Conservation (phyloP, 2,329 filamentous ascomycete genomes). For the Cladophialophora bantiana region DNA sequence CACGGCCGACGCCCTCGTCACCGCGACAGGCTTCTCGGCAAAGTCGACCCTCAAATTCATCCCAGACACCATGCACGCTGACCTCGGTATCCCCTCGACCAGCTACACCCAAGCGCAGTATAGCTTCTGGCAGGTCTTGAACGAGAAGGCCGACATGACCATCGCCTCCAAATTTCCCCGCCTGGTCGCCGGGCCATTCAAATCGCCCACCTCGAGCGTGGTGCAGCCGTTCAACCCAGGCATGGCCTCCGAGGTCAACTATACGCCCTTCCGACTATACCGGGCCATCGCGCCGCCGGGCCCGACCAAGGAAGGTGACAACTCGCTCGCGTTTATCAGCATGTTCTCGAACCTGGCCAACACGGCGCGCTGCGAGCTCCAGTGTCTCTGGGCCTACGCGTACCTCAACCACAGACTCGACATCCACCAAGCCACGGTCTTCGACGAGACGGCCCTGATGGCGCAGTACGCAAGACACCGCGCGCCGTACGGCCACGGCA, state of each 20-base stretch:
- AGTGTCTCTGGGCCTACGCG: constrained; percentile 69
- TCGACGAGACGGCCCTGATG: constrained; percentile 66
- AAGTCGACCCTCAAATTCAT: constrained; percentile 58
- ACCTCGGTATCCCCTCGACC: constrained; percentile 56
- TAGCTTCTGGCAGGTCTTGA: constrained; percentile 43
- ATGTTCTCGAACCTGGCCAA: constrained; percentile 57
- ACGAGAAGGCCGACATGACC: constrained; percentile 53
- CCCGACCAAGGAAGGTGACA: constrained; percentile 47
- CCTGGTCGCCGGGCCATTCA: constrained; percentile 49
- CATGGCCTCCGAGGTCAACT: constrained; percentile 27
- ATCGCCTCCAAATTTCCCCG: constrained; percentile 52
- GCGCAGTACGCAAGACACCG: constrained; percentile 74
- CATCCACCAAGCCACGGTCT: constrained; percentile 46
- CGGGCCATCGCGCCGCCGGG: constrained; percentile 55
- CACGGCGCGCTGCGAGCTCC: constrained; percentile 46
- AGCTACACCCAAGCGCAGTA: constrained; percentile 45
- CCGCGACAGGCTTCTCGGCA: constrained; percentile 64
- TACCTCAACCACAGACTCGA: constrained; percentile 63
- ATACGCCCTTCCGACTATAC: constrained; percentile 53
- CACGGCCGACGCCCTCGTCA: constrained; percentile 60
- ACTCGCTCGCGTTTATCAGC: constrained; percentile 59
- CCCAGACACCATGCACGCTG: constrained; percentile 50
- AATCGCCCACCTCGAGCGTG: constrained; percentile 46
- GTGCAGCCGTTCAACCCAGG: constrained; percentile 29
- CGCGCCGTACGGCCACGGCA: constrained; percentile 71